A percentile compares a stretch with the other conserved stretches of the same genome.
phyloP scores from a whole-genome alignment of 108 stramenopile species.

The Skeletonema marinoi region DNA sequence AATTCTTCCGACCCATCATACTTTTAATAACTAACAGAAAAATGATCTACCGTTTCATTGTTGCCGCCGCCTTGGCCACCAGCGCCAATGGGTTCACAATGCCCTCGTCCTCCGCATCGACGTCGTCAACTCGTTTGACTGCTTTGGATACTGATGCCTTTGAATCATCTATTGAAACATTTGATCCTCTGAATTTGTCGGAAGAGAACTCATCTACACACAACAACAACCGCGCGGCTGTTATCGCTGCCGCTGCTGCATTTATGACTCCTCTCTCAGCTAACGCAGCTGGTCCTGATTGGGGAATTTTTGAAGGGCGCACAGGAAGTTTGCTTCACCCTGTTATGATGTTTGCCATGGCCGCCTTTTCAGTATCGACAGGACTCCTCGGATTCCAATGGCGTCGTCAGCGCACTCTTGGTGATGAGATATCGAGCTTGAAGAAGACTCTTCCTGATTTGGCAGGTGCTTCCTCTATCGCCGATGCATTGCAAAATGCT shows the following conservation, averaged over 20 bases:
- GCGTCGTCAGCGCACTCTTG: conserved; percentile 89
- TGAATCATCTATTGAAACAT: neutral
- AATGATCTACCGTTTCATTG: neutral
- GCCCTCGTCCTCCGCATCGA: conserved; percentile 1
- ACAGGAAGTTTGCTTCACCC: conserved; percentile 91
- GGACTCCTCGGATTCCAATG: conserved; percentile 92
- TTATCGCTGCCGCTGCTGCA: conserved; percentile 20
- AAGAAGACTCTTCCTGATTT: conserved; percentile 71
- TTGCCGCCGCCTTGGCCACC: neutral
- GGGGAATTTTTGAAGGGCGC: conserved; percentile 79
- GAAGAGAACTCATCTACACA: conserved; percentile 2
- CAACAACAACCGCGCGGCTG: conserved; percentile 3
- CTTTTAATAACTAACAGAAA: too few relatives aligned
- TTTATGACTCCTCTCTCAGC: conserved; percentile 28
- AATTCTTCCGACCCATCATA: too few relatives aligned
- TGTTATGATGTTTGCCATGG: conserved; percentile 77
- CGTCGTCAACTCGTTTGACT: conserved; percentile 1
- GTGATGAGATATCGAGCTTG: conserved; percentile 80
- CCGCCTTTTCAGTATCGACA: conserved; percentile 72
- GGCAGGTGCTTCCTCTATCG: conserved; percentile 37
- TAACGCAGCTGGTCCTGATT: conserved; percentile 58
- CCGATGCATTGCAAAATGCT: conserved; percentile 53
- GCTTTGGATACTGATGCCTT: conserved; percentile 3
- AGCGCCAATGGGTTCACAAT: neutral
- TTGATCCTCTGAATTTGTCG: conserved; percentile 4